Evolutionary conservation across 768 basidiomycete species (phyloP).

Genomic region (Boletus vinaceobasis): DNA sequence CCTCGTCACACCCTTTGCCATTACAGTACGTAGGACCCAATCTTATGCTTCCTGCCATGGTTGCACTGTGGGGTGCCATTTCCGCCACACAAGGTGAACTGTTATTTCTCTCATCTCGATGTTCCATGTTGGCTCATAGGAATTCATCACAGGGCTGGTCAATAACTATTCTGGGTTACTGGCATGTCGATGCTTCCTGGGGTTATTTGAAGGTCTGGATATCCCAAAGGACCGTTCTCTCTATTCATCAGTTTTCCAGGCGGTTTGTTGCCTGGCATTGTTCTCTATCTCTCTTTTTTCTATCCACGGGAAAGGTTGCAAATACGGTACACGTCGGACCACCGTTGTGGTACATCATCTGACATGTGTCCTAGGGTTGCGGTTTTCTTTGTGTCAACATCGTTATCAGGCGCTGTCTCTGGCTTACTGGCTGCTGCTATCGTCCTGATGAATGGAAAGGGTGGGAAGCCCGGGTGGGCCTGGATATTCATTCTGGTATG

Average conservation of each 20-base stretch:
- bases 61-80: conserved; percentile 62
- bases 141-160: conserved; percentile 38
- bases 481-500: conserved; percentile 57
- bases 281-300: conserved; percentile 54
- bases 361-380: conserved; percentile 31
- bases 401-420: conserved; percentile 60
- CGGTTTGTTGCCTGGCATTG: conserved; percentile 56
- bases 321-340: conserved; percentile 10
- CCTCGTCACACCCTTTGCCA: background rate
- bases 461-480: conserved; percentile 54
- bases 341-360: conserved; percentile 1
- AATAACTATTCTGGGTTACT: conserved; percentile 51
- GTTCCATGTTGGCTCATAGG: background rate
- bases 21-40: conserved; percentile 45
- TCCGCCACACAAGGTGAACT: conserved; percentile 53
- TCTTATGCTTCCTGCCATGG: conserved; percentile 56
- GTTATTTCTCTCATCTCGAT: background rate
- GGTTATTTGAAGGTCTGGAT: conserved; percentile 54
- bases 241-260: conserved; percentile 34
- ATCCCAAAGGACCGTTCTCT: background rate
- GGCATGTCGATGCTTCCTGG: conserved; percentile 48
- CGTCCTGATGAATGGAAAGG: conserved; percentile 50
- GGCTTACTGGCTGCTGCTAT: conserved; percentile 63
- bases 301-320: conserved; percentile 33
- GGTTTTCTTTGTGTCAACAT: conserved; percentile 41